Conservation (phyloP, 495 filamentous ascomycete genomes). For the Corynascus novoguineensis region DNA sequence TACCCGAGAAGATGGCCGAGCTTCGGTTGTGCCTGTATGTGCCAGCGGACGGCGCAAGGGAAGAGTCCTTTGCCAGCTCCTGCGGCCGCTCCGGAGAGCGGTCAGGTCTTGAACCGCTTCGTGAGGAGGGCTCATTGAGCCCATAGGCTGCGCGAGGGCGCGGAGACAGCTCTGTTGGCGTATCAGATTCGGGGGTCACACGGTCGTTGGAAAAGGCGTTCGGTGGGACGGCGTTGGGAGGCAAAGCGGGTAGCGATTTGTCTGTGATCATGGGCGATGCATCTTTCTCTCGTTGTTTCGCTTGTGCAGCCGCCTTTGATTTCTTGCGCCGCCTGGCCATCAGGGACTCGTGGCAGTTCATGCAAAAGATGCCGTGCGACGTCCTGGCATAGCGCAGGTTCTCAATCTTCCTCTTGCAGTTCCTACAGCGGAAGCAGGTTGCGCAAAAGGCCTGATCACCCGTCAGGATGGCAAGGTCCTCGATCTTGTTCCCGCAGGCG, state of each 20-base stretch:
- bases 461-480: conserved; percentile 95
- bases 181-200: conserved; percentile 73
- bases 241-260: conserved; percentile 90
- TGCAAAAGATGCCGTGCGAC: conserved; percentile 98
- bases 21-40: conserved; percentile 75
- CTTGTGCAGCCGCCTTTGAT: conserved; percentile 57
- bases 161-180: conserved; percentile 66
- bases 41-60: conserved; percentile 63
- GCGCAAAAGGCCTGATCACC: conserved; percentile 99
- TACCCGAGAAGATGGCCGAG: conserved; percentile 59
- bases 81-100: conserved; percentile 44
- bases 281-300: conserved; percentile 56
- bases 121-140: conserved; percentile 44
- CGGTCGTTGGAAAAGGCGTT: conserved; percentile 56
- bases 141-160: conserved; percentile 51
- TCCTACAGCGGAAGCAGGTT: conserved; percentile 93
- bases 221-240: conserved; percentile 62
- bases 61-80: conserved; percentile 45
- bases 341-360: conserved; percentile 97
- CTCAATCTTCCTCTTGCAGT: conserved; percentile 98
- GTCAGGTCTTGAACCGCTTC: conserved; percentile 45
- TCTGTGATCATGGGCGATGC: conserved; percentile 67
- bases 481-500: conserved; percentile 95
- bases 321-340: conserved; percentile 95
- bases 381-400: conserved; percentile 97